Percentiles rank a stretch among this genome's conserved stretches.
Evolutionary conservation across 129 eudicot genomes (phyloP).

Genomic region (Saussurea involucrata): DNA sequence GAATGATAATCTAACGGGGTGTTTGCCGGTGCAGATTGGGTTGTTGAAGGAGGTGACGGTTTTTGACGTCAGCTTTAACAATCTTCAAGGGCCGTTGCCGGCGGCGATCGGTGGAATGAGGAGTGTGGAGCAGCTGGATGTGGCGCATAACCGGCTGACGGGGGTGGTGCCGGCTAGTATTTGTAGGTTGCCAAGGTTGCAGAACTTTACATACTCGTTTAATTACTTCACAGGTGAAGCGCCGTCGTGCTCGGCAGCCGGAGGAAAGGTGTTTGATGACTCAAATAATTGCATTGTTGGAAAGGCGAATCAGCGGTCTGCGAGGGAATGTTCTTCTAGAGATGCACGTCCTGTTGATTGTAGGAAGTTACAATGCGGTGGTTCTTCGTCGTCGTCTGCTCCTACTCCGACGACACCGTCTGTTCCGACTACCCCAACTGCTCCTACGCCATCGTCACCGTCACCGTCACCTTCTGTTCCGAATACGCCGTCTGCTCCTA

Average conservation of each 20-base stretch:
- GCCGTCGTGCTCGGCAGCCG: constrained; percentile 21
- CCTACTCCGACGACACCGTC: neutral
- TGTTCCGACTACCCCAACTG: neutral
- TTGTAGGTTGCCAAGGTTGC: constrained; percentile 63
- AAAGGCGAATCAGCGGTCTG: constrained; percentile 48
- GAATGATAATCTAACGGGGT: constrained; percentile 50
- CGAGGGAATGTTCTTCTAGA: constrained; percentile 40
- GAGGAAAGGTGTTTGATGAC: constrained; percentile 59
- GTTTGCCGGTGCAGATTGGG: constrained; percentile 69
- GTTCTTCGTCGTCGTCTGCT: constrained; percentile 29
- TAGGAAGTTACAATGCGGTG: constrained; percentile 33
- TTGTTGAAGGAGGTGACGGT: constrained; percentile 49
- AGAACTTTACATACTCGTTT: constrained; percentile 64
- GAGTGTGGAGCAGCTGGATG: constrained; percentile 68
- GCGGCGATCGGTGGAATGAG: constrained; percentile 46
- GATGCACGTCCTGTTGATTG: constrained; percentile 60
- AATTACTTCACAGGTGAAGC: constrained; percentile 61
- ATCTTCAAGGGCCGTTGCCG: constrained; percentile 54
- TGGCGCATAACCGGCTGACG: constrained; percentile 57
- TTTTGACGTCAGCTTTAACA: constrained; percentile 61
- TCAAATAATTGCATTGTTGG: constrained; percentile 49
- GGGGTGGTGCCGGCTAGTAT: constrained; percentile 65
- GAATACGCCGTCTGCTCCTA: neutral
- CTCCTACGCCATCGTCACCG: neutral
- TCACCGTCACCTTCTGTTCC: neutral